Conservation (phyloP, 495 filamentous ascomycete species). For the Trichoderma asperelloides region DNA sequence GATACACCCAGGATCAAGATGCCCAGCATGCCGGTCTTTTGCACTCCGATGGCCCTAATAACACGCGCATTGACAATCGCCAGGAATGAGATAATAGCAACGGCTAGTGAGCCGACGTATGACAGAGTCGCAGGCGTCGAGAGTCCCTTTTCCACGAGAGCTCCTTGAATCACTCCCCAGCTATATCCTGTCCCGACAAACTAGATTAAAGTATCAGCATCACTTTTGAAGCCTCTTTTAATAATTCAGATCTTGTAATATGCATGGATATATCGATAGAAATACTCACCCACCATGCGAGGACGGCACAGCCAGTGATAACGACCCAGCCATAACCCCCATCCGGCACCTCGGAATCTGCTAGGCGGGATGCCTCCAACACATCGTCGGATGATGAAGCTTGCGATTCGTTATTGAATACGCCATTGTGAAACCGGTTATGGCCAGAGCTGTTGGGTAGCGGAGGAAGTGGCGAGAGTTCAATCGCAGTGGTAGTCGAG, state of each 20-base stretch:
- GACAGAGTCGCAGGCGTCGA: slow-evolving; percentile 43
- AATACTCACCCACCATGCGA: slow-evolving; percentile 40
- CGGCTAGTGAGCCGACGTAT: slow-evolving; percentile 46
- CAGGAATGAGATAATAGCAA: slow-evolving; percentile 39
- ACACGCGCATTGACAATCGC: slow-evolving; percentile 41
- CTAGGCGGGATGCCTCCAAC: slow-evolving; percentile 39
- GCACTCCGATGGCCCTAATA: slow-evolving; percentile 40
- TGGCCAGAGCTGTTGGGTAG: background rate
- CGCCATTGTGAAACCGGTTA: background rate
- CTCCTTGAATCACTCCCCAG: slow-evolving; percentile 52
- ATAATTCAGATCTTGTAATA: no score
- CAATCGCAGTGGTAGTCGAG: background rate
- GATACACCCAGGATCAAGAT: slow-evolving; percentile 39
- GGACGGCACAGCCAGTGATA: slow-evolving; percentile 38
- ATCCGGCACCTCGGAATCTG: slow-evolving; percentile 45
- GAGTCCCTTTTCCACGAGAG: slow-evolving; percentile 37
- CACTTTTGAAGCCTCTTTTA: background rate
- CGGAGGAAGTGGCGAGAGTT: background rate
- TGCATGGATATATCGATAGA: background rate
- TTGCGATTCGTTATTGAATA: background rate
- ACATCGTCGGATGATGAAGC: slow-evolving; percentile 24
- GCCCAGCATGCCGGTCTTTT: slow-evolving; percentile 36
- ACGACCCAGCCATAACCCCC: slow-evolving; percentile 56
- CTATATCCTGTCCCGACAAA: slow-evolving; percentile 42
- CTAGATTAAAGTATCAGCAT: background rate